These are phyloP conservation scores for Schizonepeta tenuifolia DNA, from an alignment of 257 asterid genomes.

Conservation along the genomic window DNA sequence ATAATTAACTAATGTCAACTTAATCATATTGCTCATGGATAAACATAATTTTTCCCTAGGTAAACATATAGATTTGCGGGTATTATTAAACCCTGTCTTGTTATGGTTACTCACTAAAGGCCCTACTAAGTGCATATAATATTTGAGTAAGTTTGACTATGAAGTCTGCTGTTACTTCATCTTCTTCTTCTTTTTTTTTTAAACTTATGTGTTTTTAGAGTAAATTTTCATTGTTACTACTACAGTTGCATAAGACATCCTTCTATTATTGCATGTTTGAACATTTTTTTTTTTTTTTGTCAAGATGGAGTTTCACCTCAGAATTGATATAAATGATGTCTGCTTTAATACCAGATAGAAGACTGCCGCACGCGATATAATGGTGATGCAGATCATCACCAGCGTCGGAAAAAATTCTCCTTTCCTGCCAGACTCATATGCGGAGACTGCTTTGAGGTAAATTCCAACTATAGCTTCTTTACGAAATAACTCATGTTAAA, in stretches of 20 bases:
- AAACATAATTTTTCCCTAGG: not conserved
- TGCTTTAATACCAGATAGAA: conserved; percentile 66
- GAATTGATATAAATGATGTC: not conserved
- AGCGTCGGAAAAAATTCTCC: conserved; percentile 85
- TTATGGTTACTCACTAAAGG: conserved; percentile 9
- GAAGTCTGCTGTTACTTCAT: not conserved
- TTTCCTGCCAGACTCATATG: conserved; percentile 97
- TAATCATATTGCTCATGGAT: not conserved
- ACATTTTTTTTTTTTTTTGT: not conserved
- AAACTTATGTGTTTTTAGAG: not conserved
- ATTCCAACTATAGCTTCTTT: conserved; percentile 6
- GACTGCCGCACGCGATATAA: conserved; percentile 96
- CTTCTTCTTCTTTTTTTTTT: not conserved
- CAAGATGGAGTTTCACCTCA: conserved; percentile 15
- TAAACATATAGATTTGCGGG: not conserved
- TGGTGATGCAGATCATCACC: conserved; percentile 99
- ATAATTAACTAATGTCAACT: not conserved
- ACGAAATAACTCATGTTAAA: not conserved
- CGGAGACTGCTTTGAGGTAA: conserved; percentile 97
- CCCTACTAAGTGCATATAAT: not conserved
- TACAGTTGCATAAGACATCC: not conserved
- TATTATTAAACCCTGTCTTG: conserved; percentile 14
- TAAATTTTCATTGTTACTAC: not conserved
- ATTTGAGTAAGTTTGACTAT: conserved; percentile 1
- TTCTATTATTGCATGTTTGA: conserved; percentile 13